A percentile compares a stretch with the other conserved stretches of the same genome.
Evolutionary conservation across 805 yeast species (phyloP).

Genomic region (Saturnispora hagleri): DNA sequence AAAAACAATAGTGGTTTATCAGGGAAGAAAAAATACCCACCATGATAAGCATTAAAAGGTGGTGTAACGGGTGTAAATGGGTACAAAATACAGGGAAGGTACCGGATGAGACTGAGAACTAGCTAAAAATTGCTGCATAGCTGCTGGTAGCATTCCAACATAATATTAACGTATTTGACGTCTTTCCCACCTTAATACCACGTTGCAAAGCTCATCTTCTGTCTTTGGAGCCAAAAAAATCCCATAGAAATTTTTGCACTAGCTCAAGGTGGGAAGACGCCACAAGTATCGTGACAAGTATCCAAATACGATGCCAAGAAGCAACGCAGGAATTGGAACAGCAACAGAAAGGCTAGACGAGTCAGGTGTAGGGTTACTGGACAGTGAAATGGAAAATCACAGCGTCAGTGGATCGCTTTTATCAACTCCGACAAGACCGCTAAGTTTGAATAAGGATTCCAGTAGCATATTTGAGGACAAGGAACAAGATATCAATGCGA

Average conservation of each 20-base stretch:
- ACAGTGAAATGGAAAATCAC: background rate
- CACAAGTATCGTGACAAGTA: background rate
- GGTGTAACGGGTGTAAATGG: background rate
- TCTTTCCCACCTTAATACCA: background rate
- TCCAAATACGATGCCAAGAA: constrained; percentile 11
- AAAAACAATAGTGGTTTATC: constrained; percentile 8
- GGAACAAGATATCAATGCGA: constrained; percentile 13
- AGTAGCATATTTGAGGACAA: constrained; percentile 1
- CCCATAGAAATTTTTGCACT: background rate
- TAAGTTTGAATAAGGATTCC: constrained; percentile 16
- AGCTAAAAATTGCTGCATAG: background rate
- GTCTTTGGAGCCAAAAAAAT: background rate
- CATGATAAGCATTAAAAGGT: background rate
- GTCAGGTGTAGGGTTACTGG: background rate
- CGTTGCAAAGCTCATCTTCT: background rate
- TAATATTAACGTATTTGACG: background rate
- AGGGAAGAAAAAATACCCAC: background rate
- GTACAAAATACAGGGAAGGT: background rate
- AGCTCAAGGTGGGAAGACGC: background rate
- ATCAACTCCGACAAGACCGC: constrained; percentile 18
- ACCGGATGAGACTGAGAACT: background rate
- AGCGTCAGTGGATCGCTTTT: constrained; percentile 11
- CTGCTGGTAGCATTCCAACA: background rate
- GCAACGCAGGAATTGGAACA: constrained; percentile 19
- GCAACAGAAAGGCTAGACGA: background rate